These are phyloP conservation scores for Aspergillus pseudotamarii DNA, from an alignment of 2,329 filamentous ascomycete species.

Conservation along the genomic window DNA sequence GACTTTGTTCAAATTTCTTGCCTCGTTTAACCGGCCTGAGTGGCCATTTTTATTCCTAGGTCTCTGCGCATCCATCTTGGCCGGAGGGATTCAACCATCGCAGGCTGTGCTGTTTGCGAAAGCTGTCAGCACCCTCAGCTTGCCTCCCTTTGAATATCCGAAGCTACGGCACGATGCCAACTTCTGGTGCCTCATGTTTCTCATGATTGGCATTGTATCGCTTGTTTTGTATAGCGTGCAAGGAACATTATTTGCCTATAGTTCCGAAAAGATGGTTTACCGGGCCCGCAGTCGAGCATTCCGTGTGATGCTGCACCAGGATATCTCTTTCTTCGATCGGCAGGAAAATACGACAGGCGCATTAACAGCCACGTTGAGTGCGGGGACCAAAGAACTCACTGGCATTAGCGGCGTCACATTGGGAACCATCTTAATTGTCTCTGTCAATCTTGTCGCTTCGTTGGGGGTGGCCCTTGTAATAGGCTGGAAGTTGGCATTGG, in stretches of 20 bases:
- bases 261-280: conserved; percentile 80
- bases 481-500: conserved; percentile 79
- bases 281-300: conserved; percentile 68
- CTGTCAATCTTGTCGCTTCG: conserved; percentile 72
- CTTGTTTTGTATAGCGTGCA: conserved; percentile 68
- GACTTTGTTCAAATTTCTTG: conserved; percentile 75
- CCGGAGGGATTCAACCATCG: conserved; percentile 74
- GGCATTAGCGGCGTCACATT: conserved; percentile 74
- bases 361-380: conserved; percentile 77
- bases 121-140: conserved; percentile 70
- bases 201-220: conserved; percentile 75
- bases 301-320: conserved; percentile 28
- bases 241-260: conserved; percentile 74
- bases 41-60: conserved; percentile 71
- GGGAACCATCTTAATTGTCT: conserved; percentile 75
- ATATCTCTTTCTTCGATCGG: conserved; percentile 33
- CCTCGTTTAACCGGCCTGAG: conserved; percentile 74
- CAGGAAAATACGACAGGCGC: conserved; percentile 45
- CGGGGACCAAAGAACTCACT: conserved; percentile 60
- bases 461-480: conserved; percentile 67
- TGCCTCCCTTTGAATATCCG: conserved; percentile 54
- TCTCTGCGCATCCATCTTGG: conserved; percentile 71
- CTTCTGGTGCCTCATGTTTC: conserved; percentile 85
- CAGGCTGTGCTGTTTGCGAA: conserved; percentile 83
- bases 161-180: conserved; percentile 68